Percentiles rank a stretch among this genome's conserved stretches.
Conservation (phyloP, 2,329 filamentous ascomycete species). For the Triangularia setosa region DNA sequence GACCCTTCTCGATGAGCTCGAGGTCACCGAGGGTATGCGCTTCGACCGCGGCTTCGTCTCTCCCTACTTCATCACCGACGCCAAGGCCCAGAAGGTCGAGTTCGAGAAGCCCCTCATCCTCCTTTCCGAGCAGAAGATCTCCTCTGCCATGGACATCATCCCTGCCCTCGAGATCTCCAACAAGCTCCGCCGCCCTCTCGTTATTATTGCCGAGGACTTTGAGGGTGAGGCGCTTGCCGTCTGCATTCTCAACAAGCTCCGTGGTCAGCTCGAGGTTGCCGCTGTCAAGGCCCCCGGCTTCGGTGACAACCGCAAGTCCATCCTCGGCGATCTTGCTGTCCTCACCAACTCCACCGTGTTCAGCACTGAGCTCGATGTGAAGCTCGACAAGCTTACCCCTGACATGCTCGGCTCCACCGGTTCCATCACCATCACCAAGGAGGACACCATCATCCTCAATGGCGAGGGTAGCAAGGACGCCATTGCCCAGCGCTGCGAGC, state of each 20-base stretch:
- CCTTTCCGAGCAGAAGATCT: conserved; percentile 99
- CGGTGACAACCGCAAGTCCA: conserved; percentile 99
- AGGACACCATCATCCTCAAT: conserved; percentile 98
- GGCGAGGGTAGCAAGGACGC: conserved; percentile 92
- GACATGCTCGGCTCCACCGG: conserved; percentile 97
- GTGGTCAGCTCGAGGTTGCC: conserved; percentile 96
- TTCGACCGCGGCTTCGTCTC: conserved; percentile 99
- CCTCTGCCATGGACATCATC: conserved; percentile 97
- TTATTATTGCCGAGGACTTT: conserved; percentile 99
- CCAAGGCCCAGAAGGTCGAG: conserved; percentile 98
- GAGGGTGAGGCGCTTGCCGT: conserved; percentile 97
- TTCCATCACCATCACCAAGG: conserved; percentile 99
- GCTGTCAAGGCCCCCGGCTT: conserved; percentile 99
- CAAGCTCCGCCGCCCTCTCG: conserved; percentile 86
- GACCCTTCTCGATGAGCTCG: conserved; percentile 95
- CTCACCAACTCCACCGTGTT: conserved; percentile 97
- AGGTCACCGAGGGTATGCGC: conserved; percentile 99
- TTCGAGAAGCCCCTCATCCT: conserved; percentile 99
- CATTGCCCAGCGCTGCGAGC: conserved; percentile 93
- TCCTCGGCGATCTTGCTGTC: conserved; percentile 92
- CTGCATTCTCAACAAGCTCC: conserved; percentile 99
- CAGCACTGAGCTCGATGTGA: conserved; percentile 96
- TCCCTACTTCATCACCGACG: conserved; percentile 99
- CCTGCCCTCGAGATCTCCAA: conserved; percentile 96
- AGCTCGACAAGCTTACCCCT: conserved; percentile 95